phyloP scores from a whole-genome alignment of 495 filamentous ascomycete species.

The Annulohypoxylon nitens region DNA sequence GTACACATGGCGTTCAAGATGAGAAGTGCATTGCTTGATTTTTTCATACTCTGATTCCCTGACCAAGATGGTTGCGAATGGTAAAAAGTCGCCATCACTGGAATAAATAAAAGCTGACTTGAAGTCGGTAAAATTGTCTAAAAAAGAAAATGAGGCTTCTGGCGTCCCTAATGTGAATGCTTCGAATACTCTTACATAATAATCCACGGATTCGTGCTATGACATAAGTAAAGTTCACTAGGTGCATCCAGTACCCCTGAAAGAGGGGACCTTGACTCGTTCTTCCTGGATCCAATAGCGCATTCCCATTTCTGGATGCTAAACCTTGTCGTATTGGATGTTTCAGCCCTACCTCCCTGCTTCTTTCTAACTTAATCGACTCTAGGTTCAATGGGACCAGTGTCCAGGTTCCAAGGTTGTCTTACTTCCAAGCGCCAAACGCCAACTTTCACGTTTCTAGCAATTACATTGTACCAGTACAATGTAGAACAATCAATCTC shows the following conservation, averaged over 20 bases:
- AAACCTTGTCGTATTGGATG: slow-evolving; percentile 33
- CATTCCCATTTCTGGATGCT: slow-evolving; percentile 31
- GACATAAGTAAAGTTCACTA: slow-evolving; percentile 29
- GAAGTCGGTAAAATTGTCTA: slow-evolving; percentile 30
- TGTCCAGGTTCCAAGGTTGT: background rate
- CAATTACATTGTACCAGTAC: slow-evolving; percentile 2
- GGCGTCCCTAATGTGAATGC: slow-evolving; percentile 1
- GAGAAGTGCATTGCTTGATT: slow-evolving; percentile 31
- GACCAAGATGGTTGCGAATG: slow-evolving; percentile 7
- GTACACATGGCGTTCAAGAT: slow-evolving; percentile 44
- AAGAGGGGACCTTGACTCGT: background rate
- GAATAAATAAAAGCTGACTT: slow-evolving; percentile 30
- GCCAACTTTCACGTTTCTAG: slow-evolving; percentile 12
- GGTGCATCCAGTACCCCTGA: slow-evolving; percentile 34
- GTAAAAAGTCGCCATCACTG: background rate
- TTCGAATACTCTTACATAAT: background rate
- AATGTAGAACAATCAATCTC: slow-evolving; percentile 14
- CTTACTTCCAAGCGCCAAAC: slow-evolving; percentile 24
- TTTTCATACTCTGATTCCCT: slow-evolving; percentile 28
- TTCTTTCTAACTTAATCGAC: slow-evolving; percentile 16
- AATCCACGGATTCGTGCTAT: background rate
- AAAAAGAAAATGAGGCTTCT: background rate
- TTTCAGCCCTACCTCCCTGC: slow-evolving; percentile 41
- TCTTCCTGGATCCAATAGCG: background rate
- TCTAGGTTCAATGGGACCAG: background rate